Percentiles rank a stretch among this genome's conserved stretches.
phyloP scores from a whole-genome alignment of 2,329 filamentous ascomycete genomes.

The Lecanicillium sp. region DNA sequence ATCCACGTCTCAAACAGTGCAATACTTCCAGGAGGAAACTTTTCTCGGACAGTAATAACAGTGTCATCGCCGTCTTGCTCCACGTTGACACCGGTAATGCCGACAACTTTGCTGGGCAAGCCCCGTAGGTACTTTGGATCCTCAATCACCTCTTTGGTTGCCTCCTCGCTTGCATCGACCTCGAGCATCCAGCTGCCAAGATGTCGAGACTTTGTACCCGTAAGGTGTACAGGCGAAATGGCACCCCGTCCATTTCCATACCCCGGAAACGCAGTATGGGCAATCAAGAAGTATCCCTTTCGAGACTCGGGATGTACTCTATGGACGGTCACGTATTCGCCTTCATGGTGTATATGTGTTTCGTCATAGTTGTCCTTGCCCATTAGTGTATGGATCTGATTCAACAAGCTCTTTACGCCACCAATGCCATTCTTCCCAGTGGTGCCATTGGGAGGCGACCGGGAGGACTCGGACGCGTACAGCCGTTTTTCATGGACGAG shows the following conservation, averaged over 20 bases:
- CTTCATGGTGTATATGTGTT: slow-evolving; percentile 93
- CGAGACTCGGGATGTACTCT: slow-evolving; percentile 85
- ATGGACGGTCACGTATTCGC: slow-evolving; percentile 93
- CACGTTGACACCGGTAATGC: slow-evolving; percentile 65
- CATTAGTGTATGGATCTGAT: slow-evolving; percentile 93
- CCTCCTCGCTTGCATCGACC: slow-evolving; percentile 68
- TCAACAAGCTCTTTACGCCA: slow-evolving; percentile 83
- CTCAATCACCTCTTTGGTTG: slow-evolving; percentile 52
- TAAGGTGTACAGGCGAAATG: slow-evolving; percentile 70
- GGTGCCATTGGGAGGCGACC: slow-evolving; percentile 48
- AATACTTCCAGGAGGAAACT: slow-evolving; percentile 89
- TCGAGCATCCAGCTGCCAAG: slow-evolving; percentile 90
- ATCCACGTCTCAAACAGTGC: slow-evolving; percentile 96
- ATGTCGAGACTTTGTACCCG: slow-evolving; percentile 75
- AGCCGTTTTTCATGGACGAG: slow-evolving; percentile 80
- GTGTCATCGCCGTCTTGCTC: slow-evolving; percentile 67
- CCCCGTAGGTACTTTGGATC: slow-evolving; percentile 70
- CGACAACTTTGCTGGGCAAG: slow-evolving; percentile 72
- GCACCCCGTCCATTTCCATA: slow-evolving; percentile 77
- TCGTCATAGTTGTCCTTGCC: slow-evolving; percentile 91
- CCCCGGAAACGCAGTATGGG: slow-evolving; percentile 90
- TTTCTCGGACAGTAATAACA: slow-evolving; percentile 68
- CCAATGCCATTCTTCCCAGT: slow-evolving; percentile 74
- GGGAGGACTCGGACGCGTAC: slow-evolving; percentile 73
- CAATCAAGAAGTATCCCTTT: slow-evolving; percentile 91